Conservation (phyloP, 208 protist genomes). For the Leishmania aethiopica region DNA sequence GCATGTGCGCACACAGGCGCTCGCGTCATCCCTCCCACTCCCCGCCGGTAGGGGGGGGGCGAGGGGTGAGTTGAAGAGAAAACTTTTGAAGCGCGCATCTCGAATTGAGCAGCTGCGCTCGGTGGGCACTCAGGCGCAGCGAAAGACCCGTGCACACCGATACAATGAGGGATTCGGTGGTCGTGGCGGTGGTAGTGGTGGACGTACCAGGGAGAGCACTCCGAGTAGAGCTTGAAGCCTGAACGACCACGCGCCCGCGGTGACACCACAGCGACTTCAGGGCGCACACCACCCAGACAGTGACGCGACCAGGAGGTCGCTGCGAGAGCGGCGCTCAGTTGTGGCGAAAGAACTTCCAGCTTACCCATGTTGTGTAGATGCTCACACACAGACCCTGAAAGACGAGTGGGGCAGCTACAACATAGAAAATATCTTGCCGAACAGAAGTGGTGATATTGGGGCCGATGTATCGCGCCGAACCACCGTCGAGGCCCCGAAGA, state of each 20-base stretch:
- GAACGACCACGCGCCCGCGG: not conserved
- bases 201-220: not conserved
- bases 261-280: not conserved
- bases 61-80: not conserved
- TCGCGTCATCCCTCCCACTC: not conserved
- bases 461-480: slow-evolving; percentile 5
- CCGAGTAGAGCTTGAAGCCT: not conserved
- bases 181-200: too few species aligned
- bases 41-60: not conserved
- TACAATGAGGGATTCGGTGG: too few species aligned
- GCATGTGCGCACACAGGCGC: not conserved
- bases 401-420: slow-evolving; percentile 23
- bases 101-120: not conserved
- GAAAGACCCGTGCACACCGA: not conserved
- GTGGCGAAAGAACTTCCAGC: slow-evolving; percentile 85
- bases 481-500: not conserved
- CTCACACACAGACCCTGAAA: slow-evolving; percentile 44
- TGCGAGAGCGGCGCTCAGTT: slow-evolving; percentile 39
- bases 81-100: not conserved
- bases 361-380: slow-evolving; percentile 68
- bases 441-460: slow-evolving; percentile 15
- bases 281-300: too few species aligned
- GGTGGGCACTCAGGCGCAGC: not conserved
- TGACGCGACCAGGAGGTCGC: not conserved
- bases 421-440: slow-evolving; percentile 40